Conservation (phyloP, 352 stramenopile species). For the Globisporangium mamillatum region DNA sequence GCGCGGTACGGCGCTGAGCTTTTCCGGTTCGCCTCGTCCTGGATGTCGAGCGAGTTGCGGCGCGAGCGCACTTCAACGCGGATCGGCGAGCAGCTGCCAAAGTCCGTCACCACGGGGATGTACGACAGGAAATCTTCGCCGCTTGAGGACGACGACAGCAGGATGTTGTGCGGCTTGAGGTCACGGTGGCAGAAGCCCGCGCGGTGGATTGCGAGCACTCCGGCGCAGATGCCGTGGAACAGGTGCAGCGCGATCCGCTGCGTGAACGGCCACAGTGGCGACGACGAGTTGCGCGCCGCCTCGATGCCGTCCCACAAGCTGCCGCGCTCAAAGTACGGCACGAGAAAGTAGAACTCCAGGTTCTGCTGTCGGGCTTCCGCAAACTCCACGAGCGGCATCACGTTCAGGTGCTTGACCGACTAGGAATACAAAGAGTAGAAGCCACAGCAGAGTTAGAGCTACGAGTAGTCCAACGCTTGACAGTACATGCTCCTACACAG, state of each 20-base stretch:
- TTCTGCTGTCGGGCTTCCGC: conserved; percentile 59
- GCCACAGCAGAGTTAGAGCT: not conserved
- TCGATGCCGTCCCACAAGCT: conserved; percentile 80
- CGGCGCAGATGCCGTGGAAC: conserved; percentile 82
- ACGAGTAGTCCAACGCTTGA: not conserved
- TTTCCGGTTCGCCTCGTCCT: conserved; percentile 80
- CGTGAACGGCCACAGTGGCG: conserved; percentile 79
- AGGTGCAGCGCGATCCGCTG: conserved; percentile 79
- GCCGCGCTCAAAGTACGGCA: conserved; percentile 82
- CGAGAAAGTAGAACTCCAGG: conserved; percentile 83
- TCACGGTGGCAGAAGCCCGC: conserved; percentile 83
- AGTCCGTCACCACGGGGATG: conserved; percentile 83
- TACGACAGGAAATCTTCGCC: conserved; percentile 70
- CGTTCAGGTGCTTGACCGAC: conserved; percentile 78
- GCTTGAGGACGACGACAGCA: conserved; percentile 63
- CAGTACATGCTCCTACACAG: not conserved
- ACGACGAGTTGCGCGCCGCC: conserved; percentile 57
- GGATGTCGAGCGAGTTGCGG: conserved; percentile 68
- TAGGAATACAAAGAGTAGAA: conserved; percentile 16
- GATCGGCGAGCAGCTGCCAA: conserved; percentile 76
- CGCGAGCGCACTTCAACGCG: conserved; percentile 64
- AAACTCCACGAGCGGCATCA: conserved; percentile 81
- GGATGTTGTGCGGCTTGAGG: conserved; percentile 83
- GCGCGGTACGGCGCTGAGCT: conserved; percentile 81
- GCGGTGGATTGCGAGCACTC: conserved; percentile 69